Evolutionary conservation across 2,329 filamentous ascomycete species (phyloP), one percentile per base, ranked within the genome.

Genomic region (Colletotrichum spinosum): DNA sequence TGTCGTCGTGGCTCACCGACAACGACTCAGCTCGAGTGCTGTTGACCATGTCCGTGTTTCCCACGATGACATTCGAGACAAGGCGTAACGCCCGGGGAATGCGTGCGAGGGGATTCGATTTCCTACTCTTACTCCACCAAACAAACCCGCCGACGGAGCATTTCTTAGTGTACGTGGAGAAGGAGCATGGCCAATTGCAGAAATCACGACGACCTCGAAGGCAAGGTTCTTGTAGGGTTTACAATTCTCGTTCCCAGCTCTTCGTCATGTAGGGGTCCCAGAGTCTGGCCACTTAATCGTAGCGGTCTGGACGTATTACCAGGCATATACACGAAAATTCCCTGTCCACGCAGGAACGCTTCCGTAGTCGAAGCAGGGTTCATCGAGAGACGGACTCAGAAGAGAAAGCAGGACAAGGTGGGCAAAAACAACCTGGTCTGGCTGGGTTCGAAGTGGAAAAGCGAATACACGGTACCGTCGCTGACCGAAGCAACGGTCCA

Each of bases 51-150:
- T 49, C 52, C 52, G 33, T 50, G 15, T 56, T 53, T 53, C 49
- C 53, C 48, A 37, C 49, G 13, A 66, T 49, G 57, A 17, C 62
- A 62, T 65, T 44, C 41, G 56, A 55, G 42, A 62, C 48, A 53
- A 62, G 39, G 63, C 63, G 63, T 66, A 66, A 62, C 63, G 63
- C 63, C 53, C 49, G 58, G 63, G 63, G 48, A 63, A 62, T 55
- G 63, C 52, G 35, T 52, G 37, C 41, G 53, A 33, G 56, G 44
- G 58, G 58, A 44, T 48, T 63, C 52, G 48, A 56, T 25, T 25
- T 4, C 4, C 25, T 25, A 25, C 25, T 25, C 25, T 25, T 25
- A 25, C 59, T 17, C 58, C 52, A 50, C 63, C 58, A 62, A 66
- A 63, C 53, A 66, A 66, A 48, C 58, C 25, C 52, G 33, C 58